Percentiles rank a stretch among this genome's conserved stretches.
These are phyloP conservation scores for Aureobasidium sp. DNA, from an alignment of 2,329 filamentous ascomycete genomes.

Conservation along the genomic window DNA sequence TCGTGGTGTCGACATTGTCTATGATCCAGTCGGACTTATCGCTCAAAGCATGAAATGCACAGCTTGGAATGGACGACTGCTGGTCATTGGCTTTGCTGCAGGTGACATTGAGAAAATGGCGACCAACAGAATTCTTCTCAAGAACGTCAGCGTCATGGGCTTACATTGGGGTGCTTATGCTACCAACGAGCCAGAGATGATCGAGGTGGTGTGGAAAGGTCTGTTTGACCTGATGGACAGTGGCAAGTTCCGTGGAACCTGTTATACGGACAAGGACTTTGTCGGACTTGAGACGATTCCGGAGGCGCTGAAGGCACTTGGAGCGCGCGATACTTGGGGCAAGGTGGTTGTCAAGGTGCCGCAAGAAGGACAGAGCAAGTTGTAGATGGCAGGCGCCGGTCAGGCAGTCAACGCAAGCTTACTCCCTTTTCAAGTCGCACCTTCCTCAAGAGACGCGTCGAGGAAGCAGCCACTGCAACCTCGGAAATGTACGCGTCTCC, in stretches of 20 bases:
- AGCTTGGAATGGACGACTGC: slow-evolving; percentile 82
- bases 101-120: slow-evolving; percentile 85
- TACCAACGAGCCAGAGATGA: slow-evolving; percentile 61
- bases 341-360: slow-evolving; percentile 89
- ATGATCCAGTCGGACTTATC: slow-evolving; percentile 87
- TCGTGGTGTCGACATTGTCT: slow-evolving; percentile 82
- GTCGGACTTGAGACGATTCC: slow-evolving; percentile 74
- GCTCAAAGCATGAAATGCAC: slow-evolving; percentile 84
- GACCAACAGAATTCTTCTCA: slow-evolving; percentile 84
- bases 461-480: not conserved
- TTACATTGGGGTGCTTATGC: slow-evolving; percentile 88
- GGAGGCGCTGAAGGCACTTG: slow-evolving; percentile 68
- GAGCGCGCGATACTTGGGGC: slow-evolving; percentile 80
- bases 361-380: slow-evolving; percentile 49
- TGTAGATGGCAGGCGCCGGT: slow-evolving; percentile 22
- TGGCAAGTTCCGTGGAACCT: slow-evolving; percentile 74
- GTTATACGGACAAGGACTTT: slow-evolving; percentile 75
- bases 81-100: slow-evolving; percentile 84
- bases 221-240: slow-evolving; percentile 69
- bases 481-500: not conserved
- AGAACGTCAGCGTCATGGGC: slow-evolving; percentile 86
- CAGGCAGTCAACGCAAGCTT: not conserved
- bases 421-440: not conserved
- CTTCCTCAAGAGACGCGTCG: not conserved
- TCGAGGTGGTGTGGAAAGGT: slow-evolving; percentile 71